Evolutionary conservation across 495 filamentous ascomycete genomes (phyloP), one percentile per base, ranked within the genome.

Genomic region (Penicillium alfredii): DNA sequence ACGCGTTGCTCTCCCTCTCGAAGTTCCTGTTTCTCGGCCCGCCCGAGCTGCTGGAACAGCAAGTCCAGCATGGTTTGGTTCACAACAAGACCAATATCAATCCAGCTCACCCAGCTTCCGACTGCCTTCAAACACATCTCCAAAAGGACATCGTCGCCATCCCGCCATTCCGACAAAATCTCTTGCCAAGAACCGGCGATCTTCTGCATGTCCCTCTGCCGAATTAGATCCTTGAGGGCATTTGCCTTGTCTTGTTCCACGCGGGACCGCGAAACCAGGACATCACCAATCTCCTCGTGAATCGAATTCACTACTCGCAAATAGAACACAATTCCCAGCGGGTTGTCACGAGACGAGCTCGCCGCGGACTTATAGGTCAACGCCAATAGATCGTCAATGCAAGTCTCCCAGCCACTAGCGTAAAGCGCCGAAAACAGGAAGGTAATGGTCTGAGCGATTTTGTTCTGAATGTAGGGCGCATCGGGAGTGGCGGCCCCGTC

Each of bases 91-190:
- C 81, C 81, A 46, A 99, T 96, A 47, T 97, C 93, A 41, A 89
- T 90, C 92, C 92, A 99, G 71, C 85, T 87, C 30, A 94, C 88
- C 93, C 93, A 99, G 54, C 86, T 84, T 12, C 86, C 87, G 30
- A 97, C 78, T 8, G 86, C 79, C 61, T 81, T 88, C 18, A 99
- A 72, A 44, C 81, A 88, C 72, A 88, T 78, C 61, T 95, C 87
- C 13, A 92, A 71, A 40, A 97, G 71, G 13, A 51, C 53, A 45
- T 88, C 77, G 47, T 93, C 77, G 25, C 75, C 76, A 38, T 80
- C 79, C 39, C 72, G 74, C 78, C 89, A 97, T 46, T 80, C 74
- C 4, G 77, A 74, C 33, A 99, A 68, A 36, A 99, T 84, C 49
- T 94, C 85, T 51, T 88, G 83, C 92, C 92, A 97, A 3, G 88